A percentile compares a stretch with the other conserved stretches of the same genome.
Conservation (phyloP, 495 filamentous ascomycete genomes). For the Hypoxylon fragiforme region DNA sequence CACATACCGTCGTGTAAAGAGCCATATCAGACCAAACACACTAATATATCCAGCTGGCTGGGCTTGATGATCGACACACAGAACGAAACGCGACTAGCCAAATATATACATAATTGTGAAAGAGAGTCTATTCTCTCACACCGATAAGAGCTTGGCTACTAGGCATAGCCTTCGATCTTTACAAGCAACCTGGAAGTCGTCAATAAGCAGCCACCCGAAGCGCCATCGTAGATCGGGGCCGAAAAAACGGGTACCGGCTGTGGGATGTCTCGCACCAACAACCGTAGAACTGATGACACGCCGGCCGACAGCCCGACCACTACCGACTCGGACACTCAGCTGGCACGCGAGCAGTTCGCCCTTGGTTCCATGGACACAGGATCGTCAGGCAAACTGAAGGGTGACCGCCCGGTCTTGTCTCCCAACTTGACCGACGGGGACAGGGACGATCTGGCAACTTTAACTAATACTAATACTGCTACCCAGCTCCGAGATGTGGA, state of each 20-base stretch:
- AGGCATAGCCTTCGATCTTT: background rate
- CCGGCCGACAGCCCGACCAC: background rate
- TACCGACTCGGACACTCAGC: conserved; percentile 15
- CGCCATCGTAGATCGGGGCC: too few relatives aligned
- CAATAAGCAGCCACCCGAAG: background rate
- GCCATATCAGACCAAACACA: too few relatives aligned
- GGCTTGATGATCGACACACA: conserved; percentile 21
- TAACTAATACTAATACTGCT: background rate
- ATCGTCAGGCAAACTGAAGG: conserved; percentile 27
- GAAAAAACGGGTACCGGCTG: background rate
- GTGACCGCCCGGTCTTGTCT: conserved; percentile 22
- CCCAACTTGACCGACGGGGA: conserved; percentile 30
- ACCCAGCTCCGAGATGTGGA: conserved; percentile 13
- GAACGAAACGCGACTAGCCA: conserved; percentile 12
- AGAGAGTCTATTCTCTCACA: background rate
- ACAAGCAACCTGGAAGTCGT: background rate
- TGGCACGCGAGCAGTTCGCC: conserved; percentile 23
- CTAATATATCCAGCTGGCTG: conserved; percentile 30
- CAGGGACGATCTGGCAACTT: conserved; percentile 6
- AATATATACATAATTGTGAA: background rate
- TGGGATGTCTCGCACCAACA: conserved; percentile 17
- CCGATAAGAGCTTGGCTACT: background rate
- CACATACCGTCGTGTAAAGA: too few relatives aligned
- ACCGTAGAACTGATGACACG: conserved; percentile 5
- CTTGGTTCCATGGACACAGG: conserved; percentile 18